These are phyloP conservation scores for Diutina sp. DNA, from an alignment of 1,139 yeast species.

Conservation along the genomic window DNA sequence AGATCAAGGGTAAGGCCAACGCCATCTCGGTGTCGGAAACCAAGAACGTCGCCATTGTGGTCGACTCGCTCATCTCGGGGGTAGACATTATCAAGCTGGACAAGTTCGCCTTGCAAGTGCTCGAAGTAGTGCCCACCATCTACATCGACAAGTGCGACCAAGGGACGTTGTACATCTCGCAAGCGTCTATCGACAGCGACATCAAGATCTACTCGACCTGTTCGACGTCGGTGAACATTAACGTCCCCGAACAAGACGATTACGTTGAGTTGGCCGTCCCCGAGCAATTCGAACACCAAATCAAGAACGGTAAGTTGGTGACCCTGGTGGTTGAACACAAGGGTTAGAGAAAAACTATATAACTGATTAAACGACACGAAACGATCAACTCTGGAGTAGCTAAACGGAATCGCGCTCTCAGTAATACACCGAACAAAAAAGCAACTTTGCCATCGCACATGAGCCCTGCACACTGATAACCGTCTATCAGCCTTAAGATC, in stretches of 20 bases:
- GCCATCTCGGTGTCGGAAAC: conserved; percentile 76
- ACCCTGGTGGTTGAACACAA: conserved; percentile 35
- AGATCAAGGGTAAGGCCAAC: conserved; percentile 83
- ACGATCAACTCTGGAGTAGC: not conserved
- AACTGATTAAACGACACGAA: not conserved
- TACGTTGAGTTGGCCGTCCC: conserved; percentile 72
- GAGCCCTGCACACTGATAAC: not conserved
- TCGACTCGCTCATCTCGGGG: conserved; percentile 80
- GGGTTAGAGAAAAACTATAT: conserved; percentile 14
- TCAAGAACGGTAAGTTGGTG: conserved; percentile 26
- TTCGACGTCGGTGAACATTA: conserved; percentile 73
- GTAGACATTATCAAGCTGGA: conserved; percentile 75
- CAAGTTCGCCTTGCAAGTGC: conserved; percentile 75
- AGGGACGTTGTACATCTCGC: conserved; percentile 68
- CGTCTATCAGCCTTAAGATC: not conserved
- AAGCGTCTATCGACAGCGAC: conserved; percentile 57
- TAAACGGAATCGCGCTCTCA: not conserved
- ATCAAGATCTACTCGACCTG: conserved; percentile 62
- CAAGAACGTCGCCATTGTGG: conserved; percentile 57
- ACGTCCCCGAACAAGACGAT: conserved; percentile 56
- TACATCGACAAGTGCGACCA: conserved; percentile 83
- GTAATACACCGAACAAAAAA: too few species aligned
- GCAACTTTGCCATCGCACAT: not conserved
- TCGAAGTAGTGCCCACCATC: conserved; percentile 70
- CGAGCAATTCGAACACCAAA: conserved; percentile 67